A percentile compares a stretch with the other conserved stretches of the same genome.
These are phyloP conservation scores for Amborella trichopoda DNA, from an alignment of 164 flowering plant species.

Conservation along the genomic window DNA sequence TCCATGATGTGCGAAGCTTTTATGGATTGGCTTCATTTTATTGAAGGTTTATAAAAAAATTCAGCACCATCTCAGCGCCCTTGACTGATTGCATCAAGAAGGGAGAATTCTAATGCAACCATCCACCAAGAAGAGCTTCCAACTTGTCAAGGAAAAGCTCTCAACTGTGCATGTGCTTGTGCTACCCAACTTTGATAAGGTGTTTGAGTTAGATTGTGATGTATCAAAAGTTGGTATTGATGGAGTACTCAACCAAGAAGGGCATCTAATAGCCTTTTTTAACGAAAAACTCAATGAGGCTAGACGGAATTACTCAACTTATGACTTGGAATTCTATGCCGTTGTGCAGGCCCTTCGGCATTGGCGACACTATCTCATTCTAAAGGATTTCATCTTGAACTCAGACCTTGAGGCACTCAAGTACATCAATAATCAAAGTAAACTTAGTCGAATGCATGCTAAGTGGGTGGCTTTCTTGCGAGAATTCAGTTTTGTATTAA, in stretches of 20 bases:
- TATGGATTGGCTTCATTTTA: not conserved
- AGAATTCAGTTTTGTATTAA: not conserved
- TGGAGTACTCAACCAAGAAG: not conserved
- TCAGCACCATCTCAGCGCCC: not conserved
- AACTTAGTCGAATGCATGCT: not conserved
- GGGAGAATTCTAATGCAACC: not conserved
- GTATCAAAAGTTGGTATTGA: constrained; percentile 1
- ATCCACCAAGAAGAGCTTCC: not conserved
- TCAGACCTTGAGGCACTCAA: not conserved
- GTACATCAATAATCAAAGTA: not conserved
- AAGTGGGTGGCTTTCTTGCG: constrained; percentile 1
- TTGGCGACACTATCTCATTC: constrained; percentile 1
- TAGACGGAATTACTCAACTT: not conserved
- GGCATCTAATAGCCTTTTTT: constrained; percentile 1
- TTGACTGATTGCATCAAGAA: not conserved
- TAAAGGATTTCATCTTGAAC: not conserved
- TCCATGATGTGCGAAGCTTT: not conserved
- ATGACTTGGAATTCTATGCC: constrained; percentile 7
- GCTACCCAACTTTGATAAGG: not conserved
- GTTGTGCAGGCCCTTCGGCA: constrained; percentile 1
- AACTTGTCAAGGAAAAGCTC: not conserved
- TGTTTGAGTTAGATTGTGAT: constrained; percentile 3
- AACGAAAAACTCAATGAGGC: not conserved
- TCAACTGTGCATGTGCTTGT: not conserved
- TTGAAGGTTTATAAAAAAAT: not conserved